Percentiles rank a stretch among this genome's conserved stretches.
phyloP scores from a whole-genome alignment of 352 stramenopile genomes.

The Globisporangium takayamanum region DNA sequence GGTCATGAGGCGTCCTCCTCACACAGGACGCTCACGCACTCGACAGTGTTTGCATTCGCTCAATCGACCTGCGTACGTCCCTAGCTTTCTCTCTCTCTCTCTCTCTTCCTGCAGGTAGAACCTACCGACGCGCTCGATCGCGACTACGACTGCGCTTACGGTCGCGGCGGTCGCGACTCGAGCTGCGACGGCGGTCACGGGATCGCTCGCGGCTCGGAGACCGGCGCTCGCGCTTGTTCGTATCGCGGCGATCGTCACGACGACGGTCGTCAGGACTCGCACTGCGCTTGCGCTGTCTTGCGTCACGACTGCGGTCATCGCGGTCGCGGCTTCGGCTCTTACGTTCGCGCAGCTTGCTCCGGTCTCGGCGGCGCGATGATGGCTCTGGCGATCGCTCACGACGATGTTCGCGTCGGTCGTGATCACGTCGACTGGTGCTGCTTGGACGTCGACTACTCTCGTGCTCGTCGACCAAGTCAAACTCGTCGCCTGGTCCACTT shows the following conservation, averaged over 20 bases:
- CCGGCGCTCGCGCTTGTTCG: conserved; percentile 4
- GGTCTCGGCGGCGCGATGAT: neutral
- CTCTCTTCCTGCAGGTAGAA: neutral
- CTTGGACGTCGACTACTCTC: neutral
- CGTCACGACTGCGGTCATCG: neutral
- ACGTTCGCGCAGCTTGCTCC: conserved; percentile 6
- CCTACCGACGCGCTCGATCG: conserved; percentile 3
- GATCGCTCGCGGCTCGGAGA: conserved; percentile 3
- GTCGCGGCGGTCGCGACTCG: conserved; percentile 2
- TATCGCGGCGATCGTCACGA: neutral
- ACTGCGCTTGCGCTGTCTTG: conserved; percentile 3
- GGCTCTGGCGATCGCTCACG: neutral
- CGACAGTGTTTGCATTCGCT: too few species aligned
- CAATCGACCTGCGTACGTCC: neutral
- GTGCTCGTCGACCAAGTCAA: conserved; percentile 11
- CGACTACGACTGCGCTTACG: conserved; percentile 19
- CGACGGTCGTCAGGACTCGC: conserved; percentile 3
- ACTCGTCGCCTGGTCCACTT: conserved; percentile 3
- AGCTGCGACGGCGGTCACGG: neutral
- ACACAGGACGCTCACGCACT: neutral
- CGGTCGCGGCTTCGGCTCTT: conserved; percentile 14
- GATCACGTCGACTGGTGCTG: neutral
- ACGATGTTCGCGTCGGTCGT: conserved; percentile 4
- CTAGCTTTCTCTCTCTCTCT: conserved; percentile 3
- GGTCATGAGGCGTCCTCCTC: neutral